These are phyloP conservation scores for Anaeromyces robustus DNA, from an alignment of 192 early-diverging fungal genomes.

Conservation along the genomic window DNA sequence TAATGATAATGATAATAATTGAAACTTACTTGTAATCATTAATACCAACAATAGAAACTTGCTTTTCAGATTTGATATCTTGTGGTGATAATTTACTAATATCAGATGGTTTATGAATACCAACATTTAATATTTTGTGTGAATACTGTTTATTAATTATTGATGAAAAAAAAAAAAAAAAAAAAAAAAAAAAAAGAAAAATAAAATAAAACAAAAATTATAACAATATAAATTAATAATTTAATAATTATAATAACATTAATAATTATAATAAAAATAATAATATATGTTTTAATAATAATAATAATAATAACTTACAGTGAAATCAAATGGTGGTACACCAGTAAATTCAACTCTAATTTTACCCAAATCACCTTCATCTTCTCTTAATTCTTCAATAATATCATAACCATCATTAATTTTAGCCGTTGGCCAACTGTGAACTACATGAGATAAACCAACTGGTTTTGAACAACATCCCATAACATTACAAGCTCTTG, in stretches of 20 bases:
- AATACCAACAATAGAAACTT: neutral
- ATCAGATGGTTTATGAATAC: neutral
- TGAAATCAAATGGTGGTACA: slow-evolving; percentile 49
- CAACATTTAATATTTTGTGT: neutral
- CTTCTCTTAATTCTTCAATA: slow-evolving; percentile 50
- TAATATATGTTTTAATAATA: no score
- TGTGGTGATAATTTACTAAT: neutral
- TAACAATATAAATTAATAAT: no score
- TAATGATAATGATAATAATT: no score
- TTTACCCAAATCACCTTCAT: slow-evolving; percentile 34
- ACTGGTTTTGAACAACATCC: slow-evolving; percentile 35
- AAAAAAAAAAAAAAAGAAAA: no score
- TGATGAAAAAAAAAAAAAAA: slow-evolving; percentile 7
- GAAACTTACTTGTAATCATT: neutral
- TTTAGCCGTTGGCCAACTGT: slow-evolving; percentile 36
- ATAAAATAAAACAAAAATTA: no score
- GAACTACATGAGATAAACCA: slow-evolving; percentile 27
- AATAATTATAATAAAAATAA: no score
- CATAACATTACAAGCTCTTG: slow-evolving; percentile 38
- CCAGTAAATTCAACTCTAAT: slow-evolving; percentile 45
- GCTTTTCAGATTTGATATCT: neutral
- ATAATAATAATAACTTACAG: slow-evolving; percentile 10
- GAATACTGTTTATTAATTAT: neutral
- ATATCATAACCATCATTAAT: slow-evolving; percentile 46
- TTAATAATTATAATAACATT: no score